Evolutionary conservation across 139 green algal genomes (phyloP).

Genomic region (Yamagishiella unicocca): DNA sequence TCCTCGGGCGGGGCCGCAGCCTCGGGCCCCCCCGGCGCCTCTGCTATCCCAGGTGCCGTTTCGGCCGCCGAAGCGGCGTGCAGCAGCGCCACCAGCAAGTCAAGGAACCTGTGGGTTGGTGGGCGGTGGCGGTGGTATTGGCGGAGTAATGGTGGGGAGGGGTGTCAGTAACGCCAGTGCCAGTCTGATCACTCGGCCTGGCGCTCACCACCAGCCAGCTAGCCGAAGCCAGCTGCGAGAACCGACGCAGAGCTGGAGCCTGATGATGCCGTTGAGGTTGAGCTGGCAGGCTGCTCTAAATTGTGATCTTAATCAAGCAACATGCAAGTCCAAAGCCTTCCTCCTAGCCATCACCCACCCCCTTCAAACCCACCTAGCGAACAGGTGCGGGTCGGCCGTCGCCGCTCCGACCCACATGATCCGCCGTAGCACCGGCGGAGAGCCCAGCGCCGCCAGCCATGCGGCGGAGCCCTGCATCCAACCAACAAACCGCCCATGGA

Average conservation of each 20-base stretch:
- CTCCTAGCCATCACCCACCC: not conserved
- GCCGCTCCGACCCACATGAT: conserved; percentile 18
- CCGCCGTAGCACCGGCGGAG: not conserved
- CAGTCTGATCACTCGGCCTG: too few relatives aligned
- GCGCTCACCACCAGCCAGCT: too few relatives aligned
- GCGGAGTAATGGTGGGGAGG: not conserved
- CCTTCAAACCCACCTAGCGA: not conserved
- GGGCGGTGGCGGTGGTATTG: not conserved
- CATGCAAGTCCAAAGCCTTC: not conserved
- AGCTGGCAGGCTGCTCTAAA: too few relatives aligned
- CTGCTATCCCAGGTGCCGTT: not conserved
- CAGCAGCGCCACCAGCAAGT: conserved; percentile 20
- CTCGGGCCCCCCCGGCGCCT: not conserved
- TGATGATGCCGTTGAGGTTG: too few relatives aligned
- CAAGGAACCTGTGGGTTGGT: not conserved
- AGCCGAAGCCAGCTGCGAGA: too few relatives aligned
- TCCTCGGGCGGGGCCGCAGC: not conserved
- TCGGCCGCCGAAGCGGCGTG: conserved; percentile 1
- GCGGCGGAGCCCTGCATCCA: not conserved
- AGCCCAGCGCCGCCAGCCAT: conserved; percentile 3
- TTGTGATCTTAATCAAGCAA: too few relatives aligned
- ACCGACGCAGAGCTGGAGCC: too few relatives aligned
- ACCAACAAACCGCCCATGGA: too few relatives aligned
- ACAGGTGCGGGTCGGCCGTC: not conserved
- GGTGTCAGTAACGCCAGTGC: too few relatives aligned